Percentiles rank a stretch among this genome's conserved stretches.
Evolutionary conservation across 2,329 filamentous ascomycete genomes (phyloP).

Genomic region (Ilyonectria sp.): DNA sequence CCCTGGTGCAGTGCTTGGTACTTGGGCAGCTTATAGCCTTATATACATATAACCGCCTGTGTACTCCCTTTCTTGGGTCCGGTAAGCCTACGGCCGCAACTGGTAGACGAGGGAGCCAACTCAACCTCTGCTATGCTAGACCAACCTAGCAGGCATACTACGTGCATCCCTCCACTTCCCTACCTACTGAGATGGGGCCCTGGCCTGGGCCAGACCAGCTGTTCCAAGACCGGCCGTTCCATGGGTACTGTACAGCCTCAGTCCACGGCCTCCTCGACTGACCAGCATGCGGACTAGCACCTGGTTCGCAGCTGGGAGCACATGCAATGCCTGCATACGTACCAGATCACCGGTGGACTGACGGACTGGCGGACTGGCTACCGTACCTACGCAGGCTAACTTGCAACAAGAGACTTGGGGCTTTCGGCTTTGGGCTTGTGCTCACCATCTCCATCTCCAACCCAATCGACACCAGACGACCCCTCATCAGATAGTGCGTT

Average conservation of each 20-base stretch:
- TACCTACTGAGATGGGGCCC: background rate
- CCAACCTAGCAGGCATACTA: background rate
- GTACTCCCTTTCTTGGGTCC: background rate
- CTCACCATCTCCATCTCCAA: background rate
- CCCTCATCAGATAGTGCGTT: background rate
- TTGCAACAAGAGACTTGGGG: background rate
- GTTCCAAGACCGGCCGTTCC: background rate
- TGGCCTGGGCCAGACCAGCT: background rate
- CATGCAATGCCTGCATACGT: background rate
- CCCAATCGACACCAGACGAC: background rate
- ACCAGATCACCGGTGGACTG: background rate
- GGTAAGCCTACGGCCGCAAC: background rate
- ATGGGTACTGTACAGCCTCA: constrained; percentile 19
- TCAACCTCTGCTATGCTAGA: background rate
- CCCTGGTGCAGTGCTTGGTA: background rate
- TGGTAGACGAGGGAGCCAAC: background rate
- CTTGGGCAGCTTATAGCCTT: background rate
- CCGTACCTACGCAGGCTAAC: background rate
- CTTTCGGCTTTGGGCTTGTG: background rate
- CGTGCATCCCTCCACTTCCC: background rate
- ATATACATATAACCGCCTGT: background rate
- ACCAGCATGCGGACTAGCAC: constrained; percentile 7
- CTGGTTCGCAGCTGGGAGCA: constrained; percentile 6
- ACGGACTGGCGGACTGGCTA: background rate
- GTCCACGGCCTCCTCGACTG: constrained; percentile 11